Evolutionary conservation across 352 stramenopile species (phyloP).

Genomic region (Pythium aristosporum): DNA sequence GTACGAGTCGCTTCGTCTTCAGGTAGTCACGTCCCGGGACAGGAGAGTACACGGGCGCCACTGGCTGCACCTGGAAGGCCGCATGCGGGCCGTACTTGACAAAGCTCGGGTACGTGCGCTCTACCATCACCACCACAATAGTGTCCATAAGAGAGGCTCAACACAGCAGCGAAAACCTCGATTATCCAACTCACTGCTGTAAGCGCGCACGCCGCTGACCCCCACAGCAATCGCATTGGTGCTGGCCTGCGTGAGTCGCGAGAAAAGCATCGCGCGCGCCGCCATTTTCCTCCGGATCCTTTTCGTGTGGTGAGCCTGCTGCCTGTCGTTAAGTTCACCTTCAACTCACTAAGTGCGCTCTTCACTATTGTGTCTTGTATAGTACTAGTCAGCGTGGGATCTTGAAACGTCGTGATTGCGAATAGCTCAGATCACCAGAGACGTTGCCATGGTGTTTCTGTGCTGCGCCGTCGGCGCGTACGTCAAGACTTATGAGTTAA

Average conservation of each 20-base stretch:
- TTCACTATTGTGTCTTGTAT: constrained; percentile 12
- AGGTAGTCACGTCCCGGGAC: constrained; percentile 59
- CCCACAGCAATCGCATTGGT: not conserved
- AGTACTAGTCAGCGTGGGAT: constrained; percentile 7
- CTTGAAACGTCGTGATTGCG: constrained; percentile 19
- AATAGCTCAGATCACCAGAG: not conserved
- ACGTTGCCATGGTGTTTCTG: constrained; percentile 39
- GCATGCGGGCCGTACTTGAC: constrained; percentile 68
- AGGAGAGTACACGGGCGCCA: constrained; percentile 57
- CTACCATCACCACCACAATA: constrained; percentile 1
- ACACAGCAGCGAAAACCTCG: not conserved
- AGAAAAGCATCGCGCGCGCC: constrained; percentile 17
- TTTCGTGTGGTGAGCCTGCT: not conserved
- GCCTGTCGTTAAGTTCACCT: constrained; percentile 5
- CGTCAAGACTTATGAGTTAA: constrained; percentile 66
- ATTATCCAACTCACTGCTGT: constrained; percentile 14
- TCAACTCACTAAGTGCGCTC: constrained; percentile 4
- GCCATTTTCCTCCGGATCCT: constrained; percentile 1
- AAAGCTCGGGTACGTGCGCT: constrained; percentile 79
- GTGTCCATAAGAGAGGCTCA: not conserved
- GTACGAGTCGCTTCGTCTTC: constrained; percentile 79
- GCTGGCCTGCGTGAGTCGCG: constrained; percentile 5
- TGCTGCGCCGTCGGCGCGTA: constrained; percentile 51
- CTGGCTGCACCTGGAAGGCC: constrained; percentile 73
- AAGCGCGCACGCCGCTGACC: not conserved